These are phyloP conservation scores for Fusarium pininemorale DNA, from an alignment of 2,329 filamentous ascomycete species.

Conservation along the genomic window DNA sequence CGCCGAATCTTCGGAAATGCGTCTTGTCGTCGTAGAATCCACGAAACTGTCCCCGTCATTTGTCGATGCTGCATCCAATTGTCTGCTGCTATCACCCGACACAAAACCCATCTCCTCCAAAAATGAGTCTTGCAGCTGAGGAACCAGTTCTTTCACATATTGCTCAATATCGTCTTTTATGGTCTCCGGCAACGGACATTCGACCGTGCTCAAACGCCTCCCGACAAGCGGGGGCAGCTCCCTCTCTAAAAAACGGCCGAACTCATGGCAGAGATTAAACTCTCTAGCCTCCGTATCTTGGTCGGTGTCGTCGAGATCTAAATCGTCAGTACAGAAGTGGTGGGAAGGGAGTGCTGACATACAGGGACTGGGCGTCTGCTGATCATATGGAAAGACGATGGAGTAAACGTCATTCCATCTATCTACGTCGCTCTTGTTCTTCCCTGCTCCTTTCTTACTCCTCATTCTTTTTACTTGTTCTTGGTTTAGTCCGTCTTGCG, in stretches of 20 bases:
- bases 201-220: fast-evolving
- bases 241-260: fast-evolving
- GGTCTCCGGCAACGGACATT: background rate
- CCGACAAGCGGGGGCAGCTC: background rate
- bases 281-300: fast-evolving
- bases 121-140: background rate
- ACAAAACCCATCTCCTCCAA: background rate
- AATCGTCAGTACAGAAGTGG: background rate
- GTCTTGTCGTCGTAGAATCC: background rate
- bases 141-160: fast-evolving
- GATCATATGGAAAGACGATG: fast-evolving
- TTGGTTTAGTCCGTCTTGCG: background rate
- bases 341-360: background rate
- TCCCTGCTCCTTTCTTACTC: background rate
- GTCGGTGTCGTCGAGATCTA: background rate
- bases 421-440: fast-evolving
- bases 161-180: background rate
- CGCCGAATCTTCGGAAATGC: background rate
- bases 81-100: background rate
- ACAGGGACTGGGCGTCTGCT: background rate
- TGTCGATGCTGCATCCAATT: background rate
- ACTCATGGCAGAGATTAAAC: background rate
- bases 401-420: background rate
- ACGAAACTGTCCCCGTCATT: background rate
- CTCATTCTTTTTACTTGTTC: fast-evolving